Conservation (phyloP, 371 early-diverging fungal genomes). For the Paraphysoderma sedebokerense region DNA sequence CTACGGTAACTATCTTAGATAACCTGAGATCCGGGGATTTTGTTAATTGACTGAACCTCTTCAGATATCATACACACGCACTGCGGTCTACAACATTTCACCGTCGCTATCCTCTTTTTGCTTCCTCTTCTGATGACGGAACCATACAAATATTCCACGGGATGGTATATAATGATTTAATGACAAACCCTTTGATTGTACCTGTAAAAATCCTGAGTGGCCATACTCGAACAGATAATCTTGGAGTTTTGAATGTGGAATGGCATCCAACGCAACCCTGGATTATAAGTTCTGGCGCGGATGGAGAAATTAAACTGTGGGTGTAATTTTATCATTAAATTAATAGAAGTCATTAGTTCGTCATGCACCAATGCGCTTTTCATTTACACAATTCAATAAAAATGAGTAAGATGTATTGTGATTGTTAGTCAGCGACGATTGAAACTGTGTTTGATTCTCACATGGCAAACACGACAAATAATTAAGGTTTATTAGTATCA, state of each 20-base stretch:
- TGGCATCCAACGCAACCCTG: slow-evolving; percentile 96
- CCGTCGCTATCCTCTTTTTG: slow-evolving; percentile 81
- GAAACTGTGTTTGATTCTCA: too few species aligned
- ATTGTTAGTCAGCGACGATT: too few species aligned
- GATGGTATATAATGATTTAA: slow-evolving; percentile 84
- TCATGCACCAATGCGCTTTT: too few species aligned
- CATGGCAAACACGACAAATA: too few species aligned
- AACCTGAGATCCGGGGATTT: neutral
- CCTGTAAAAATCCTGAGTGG: slow-evolving; percentile 88
- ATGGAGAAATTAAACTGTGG: slow-evolving; percentile 19
- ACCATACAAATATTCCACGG: slow-evolving; percentile 88
- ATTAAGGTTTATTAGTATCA: too few species aligned
- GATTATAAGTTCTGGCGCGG: slow-evolving; percentile 47
- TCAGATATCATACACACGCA: slow-evolving; percentile 68
- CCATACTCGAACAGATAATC: slow-evolving; percentile 46
- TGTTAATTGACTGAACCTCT: too few species aligned
- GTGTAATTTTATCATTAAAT: slow-evolving; percentile 6
- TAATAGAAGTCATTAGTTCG: too few species aligned
- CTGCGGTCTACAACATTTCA: slow-evolving; percentile 78
- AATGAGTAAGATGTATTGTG: too few species aligned
- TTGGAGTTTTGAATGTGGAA: slow-evolving; percentile 67
- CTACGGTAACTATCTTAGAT: slow-evolving; percentile 29
- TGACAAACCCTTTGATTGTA: slow-evolving; percentile 90
- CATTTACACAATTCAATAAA: too few species aligned
- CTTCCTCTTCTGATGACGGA: slow-evolving; percentile 84